Evolutionary conservation across 2,329 filamentous ascomycete genomes (phyloP).

Genomic region (Parastagonospora nodorum): DNA sequence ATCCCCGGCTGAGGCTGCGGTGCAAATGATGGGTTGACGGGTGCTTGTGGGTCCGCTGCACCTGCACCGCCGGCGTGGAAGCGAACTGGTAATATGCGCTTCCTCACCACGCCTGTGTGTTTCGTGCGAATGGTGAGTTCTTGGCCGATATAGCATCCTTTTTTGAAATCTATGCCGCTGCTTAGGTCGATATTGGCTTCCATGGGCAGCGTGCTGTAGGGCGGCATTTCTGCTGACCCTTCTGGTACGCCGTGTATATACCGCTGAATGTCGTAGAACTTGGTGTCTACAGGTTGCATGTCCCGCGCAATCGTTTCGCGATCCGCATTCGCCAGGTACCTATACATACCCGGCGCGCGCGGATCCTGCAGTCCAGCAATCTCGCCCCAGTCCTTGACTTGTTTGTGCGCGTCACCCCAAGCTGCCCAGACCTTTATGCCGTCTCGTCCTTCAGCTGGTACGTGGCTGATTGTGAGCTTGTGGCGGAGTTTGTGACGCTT

Average conservation of each 20-base stretch:
- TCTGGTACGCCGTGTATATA: constrained; percentile 84
- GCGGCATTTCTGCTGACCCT: constrained; percentile 77
- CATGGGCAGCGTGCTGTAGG: constrained; percentile 76
- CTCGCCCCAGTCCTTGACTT: constrained; percentile 7
- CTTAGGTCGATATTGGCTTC: constrained; percentile 89
- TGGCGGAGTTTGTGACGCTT: constrained; percentile 84
- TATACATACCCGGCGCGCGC: constrained; percentile 21
- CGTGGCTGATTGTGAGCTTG: constrained; percentile 69
- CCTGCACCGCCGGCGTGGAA: constrained; percentile 59
- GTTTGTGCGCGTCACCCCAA: constrained; percentile 60
- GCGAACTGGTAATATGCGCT: constrained; percentile 81
- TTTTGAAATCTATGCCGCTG: constrained; percentile 86
- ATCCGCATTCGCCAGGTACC: constrained; percentile 5
- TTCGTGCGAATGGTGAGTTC: constrained; percentile 95
- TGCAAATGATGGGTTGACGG: constrained; percentile 43
- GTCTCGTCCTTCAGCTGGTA: constrained; percentile 57
- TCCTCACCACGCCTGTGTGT: constrained; percentile 90
- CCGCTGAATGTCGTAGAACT: constrained; percentile 73
- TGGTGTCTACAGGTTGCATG: constrained; percentile 30
- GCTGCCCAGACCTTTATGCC: constrained; percentile 74
- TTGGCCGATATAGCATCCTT: constrained; percentile 96
- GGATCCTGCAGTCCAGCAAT: constrained; percentile 27
- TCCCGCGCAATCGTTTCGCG: constrained; percentile 3
- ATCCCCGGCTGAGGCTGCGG: constrained; percentile 50
- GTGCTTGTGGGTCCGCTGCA: constrained; percentile 26